phyloP scores from a whole-genome alignment of 768 basidiomycete genomes.

The Holtermannia corniformis region DNA sequence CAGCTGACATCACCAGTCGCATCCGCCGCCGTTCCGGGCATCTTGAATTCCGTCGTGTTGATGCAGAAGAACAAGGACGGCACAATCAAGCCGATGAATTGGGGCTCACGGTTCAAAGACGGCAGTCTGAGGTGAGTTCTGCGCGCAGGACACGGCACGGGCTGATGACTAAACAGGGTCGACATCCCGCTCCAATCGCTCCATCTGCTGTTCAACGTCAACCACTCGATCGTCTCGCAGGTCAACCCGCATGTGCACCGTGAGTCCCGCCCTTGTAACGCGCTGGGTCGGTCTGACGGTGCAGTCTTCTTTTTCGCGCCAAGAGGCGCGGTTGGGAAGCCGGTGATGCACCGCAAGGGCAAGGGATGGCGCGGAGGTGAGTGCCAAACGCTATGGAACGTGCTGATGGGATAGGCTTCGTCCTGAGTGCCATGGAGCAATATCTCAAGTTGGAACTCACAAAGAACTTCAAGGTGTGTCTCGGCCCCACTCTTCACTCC shows the following conservation, averaged over 20 bases:
- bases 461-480: conserved; percentile 77
- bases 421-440: conserved; percentile 84
- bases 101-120: conserved; percentile 89
- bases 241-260: conserved; percentile 72
- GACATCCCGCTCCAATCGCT: conserved; percentile 84
- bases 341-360: conserved; percentile 86
- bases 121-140: conserved; percentile 64
- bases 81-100: conserved; percentile 78
- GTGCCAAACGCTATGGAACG: not conserved
- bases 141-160: not conserved
- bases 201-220: conserved; percentile 53
- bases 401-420: conserved; percentile 63
- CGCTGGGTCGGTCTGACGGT: not conserved
- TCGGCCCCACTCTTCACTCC: not conserved
- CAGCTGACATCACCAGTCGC: conserved; percentile 50
- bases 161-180: conserved; percentile 47
- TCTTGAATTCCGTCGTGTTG: conserved; percentile 86
- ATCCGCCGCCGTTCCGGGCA: conserved; percentile 90
- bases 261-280: conserved; percentile 1
- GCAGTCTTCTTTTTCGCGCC: conserved; percentile 78
- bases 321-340: conserved; percentile 44
- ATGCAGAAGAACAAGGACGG: conserved; percentile 84
- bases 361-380: conserved; percentile 51
- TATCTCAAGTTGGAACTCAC: conserved; percentile 91
- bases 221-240: conserved; percentile 87